These are phyloP conservation scores for Primulina tabacum DNA, from an alignment of 257 asterid genomes.

Conservation along the genomic window DNA sequence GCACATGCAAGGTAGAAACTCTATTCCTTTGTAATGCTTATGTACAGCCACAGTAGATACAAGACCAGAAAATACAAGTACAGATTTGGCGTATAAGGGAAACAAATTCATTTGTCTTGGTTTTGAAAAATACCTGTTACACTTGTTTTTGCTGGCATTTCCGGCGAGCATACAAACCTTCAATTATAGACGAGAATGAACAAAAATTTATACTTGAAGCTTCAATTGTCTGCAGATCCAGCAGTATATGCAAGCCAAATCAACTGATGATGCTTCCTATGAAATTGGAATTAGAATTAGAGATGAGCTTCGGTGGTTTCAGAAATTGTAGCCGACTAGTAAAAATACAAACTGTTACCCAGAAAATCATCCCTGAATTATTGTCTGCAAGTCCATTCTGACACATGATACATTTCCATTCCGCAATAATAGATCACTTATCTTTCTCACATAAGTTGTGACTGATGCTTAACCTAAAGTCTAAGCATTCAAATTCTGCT, in stretches of 20 bases:
- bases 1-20: constrained; percentile 1
- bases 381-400: constrained; percentile 16
- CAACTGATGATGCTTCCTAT: constrained; percentile 22
- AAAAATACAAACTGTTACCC: constrained; percentile 16
- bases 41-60: neutral
- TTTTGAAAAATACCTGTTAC: constrained; percentile 25
- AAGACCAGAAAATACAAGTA: constrained; percentile 14
- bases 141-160: constrained; percentile 20
- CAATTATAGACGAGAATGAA: neutral
- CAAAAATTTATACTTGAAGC: neutral
- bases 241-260: constrained; percentile 21
- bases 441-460: constrained; percentile 4
- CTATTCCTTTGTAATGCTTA: constrained; percentile 5
- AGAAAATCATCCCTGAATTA: constrained; percentile 18
- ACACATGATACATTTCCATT: neutral
- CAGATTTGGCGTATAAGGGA: constrained; percentile 3
- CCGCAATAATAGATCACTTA: constrained; percentile 12
- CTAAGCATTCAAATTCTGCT: constrained; percentile 15
- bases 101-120: neutral
- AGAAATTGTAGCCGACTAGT: constrained; percentile 6
- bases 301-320: constrained; percentile 18
- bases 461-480: constrained; percentile 7
- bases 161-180: constrained; percentile 14
- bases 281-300: constrained; percentile 22
- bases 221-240: constrained; percentile 18